Evolutionary conservation across 805 yeast genomes (phyloP), one percentile per base, ranked within the genome.

Genomic region (Kregervanrija fluxuum): DNA sequence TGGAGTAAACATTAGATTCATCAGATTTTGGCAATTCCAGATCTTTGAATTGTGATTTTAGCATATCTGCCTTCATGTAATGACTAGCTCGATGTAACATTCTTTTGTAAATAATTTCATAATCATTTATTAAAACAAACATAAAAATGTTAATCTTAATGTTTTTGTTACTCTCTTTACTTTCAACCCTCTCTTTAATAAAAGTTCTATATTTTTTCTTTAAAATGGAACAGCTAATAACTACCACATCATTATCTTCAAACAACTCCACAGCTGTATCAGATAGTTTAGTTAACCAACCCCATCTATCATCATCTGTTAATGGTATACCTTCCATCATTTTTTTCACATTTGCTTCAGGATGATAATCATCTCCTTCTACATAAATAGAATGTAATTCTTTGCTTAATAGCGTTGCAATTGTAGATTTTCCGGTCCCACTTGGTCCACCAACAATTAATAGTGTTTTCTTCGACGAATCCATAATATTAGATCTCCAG

Each of bases 381-480:
- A 89, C 62, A 57, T 76, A 89, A 8, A 28, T 17, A 11, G 35
- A 37, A 5, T 37, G 38, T 6, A 78, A 71, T 9, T 30, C n/a
- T 15, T 65, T 48, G 0, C 82, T 62, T 15, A 90, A 56, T 10
- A 62, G 55, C 11, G 66, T 66, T 0, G 86, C 95, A 15, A 85
- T 75, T 2, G 96, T 86, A 16, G 95, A 73, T 61, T 93, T 93
- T 1, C 99, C 99, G 2, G 96, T 85, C 8, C 98, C 98, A 0
- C 96, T 90, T 0, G 98, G 96, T 0, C 99, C 99, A 11, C 95
- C 96, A 8, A 91, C 79, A 2, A 89, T 79, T 8, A 64, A 42
- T 1, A 65, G 28, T 22, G 28, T 22, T 6, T 22, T 22, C 28
- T 5, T 6, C 5, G 28, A 6, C 28, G 2, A 5, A 22, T 22